phyloP scores from a whole-genome alignment of 169 alveolate species.

The Eimeria maxima region DNA sequence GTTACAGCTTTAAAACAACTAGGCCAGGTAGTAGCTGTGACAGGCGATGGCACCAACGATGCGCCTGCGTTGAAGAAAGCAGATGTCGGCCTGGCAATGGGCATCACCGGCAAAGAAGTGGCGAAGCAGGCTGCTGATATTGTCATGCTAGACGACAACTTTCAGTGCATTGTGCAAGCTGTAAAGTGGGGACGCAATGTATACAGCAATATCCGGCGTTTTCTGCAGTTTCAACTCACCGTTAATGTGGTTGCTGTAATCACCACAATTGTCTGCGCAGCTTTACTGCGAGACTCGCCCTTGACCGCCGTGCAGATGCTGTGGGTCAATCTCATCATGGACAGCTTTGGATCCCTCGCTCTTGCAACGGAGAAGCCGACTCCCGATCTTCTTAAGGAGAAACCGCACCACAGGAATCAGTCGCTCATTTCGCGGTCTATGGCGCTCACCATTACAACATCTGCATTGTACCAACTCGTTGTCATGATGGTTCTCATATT shows the following conservation, averaged over 20 bases:
- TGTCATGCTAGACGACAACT: conserved; percentile 95
- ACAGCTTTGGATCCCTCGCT: conserved; percentile 95
- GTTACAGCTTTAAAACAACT: conserved; percentile 88
- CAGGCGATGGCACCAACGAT: conserved; percentile 98
- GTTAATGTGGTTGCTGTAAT: conserved; percentile 94
- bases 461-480: conserved; percentile 86
- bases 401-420: conserved; percentile 93
- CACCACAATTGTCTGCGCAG: conserved; percentile 92
- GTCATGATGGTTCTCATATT: conserved; percentile 88
- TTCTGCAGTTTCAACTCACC: conserved; percentile 94
- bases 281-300: conserved; percentile 89
- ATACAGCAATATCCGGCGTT: conserved; percentile 94
- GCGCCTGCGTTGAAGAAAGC: conserved; percentile 97
- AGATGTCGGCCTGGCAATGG: conserved; percentile 97
- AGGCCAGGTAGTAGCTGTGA: conserved; percentile 94
- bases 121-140: conserved; percentile 97
- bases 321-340: conserved; percentile 94
- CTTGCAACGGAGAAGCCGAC: conserved; percentile 97
- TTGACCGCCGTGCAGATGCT: conserved; percentile 90
- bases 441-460: conserved; percentile 88
- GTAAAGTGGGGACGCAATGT: conserved; percentile 95
- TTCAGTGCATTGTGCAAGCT: conserved; percentile 94
- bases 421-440: conserved; percentile 90
- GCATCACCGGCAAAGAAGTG: conserved; percentile 94
- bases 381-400: conserved; percentile 90